These are phyloP conservation scores for Rhododendron mucronatum DNA, from an alignment of 148 eudicot genomes.

Conservation along the genomic window DNA sequence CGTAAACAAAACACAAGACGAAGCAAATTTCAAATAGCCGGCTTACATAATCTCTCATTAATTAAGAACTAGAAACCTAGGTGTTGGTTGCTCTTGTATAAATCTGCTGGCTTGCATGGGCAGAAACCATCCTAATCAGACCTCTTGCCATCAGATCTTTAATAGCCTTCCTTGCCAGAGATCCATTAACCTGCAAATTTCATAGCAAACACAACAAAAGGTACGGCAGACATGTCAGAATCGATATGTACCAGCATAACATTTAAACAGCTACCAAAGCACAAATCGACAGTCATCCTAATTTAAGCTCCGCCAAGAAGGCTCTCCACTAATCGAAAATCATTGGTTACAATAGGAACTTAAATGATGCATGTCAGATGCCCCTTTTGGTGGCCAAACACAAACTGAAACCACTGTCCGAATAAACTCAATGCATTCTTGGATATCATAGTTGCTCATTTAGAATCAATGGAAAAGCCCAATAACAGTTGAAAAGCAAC, in stretches of 20 bases:
- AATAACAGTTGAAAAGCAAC: not conserved
- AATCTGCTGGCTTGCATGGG: constrained; percentile 58
- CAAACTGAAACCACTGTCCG: not conserved
- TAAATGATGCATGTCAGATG: not conserved
- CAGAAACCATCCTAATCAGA: constrained; percentile 52
- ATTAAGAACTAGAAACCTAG: not conserved
- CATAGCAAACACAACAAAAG: not conserved
- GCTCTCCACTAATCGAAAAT: not conserved
- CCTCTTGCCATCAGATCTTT: constrained; percentile 49
- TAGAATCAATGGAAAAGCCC: not conserved
- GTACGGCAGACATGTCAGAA: not conserved
- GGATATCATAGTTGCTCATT: not conserved
- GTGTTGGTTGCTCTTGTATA: constrained; percentile 57
- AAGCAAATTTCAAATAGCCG: not conserved
- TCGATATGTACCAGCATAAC: not conserved
- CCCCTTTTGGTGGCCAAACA: not conserved
- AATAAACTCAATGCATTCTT: not conserved
- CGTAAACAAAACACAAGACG: not conserved
- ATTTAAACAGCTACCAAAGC: not conserved
- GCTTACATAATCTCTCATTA: not conserved
- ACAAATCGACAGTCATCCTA: not conserved
- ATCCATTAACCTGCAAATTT: constrained; percentile 48
- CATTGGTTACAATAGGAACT: not conserved
- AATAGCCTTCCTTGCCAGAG: constrained; percentile 56
- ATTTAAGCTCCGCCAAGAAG: not conserved